Evolutionary conservation across 2,329 filamentous ascomycete genomes (phyloP).

Genomic region (Diplodia corticola): DNA sequence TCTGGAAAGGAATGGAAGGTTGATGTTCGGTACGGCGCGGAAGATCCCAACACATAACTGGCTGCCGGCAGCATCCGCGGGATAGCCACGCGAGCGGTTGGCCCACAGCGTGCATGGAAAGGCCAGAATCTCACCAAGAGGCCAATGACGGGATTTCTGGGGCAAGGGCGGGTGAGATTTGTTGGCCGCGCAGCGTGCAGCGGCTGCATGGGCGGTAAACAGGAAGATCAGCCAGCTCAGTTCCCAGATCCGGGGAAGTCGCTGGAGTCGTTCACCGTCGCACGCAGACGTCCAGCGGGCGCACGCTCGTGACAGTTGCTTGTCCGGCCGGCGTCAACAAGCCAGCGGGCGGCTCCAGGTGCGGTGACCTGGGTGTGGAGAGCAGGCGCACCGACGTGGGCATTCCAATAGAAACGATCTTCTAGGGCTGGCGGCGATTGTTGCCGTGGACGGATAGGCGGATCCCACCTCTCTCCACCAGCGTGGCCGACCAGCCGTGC

Average conservation of each 20-base stretch:
- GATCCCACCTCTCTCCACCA: constrained; percentile 17
- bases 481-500: constrained; percentile 6
- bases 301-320: not conserved
- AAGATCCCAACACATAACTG: constrained; percentile 5
- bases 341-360: not conserved
- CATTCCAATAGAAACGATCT: constrained; percentile 15
- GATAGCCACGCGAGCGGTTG: not conserved
- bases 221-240: not conserved
- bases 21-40: constrained; percentile 1
- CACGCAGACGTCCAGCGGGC: not conserved
- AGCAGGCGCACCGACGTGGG: constrained; percentile 12
- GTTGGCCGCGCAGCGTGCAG: not conserved
- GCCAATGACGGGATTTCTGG: not conserved
- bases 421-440: constrained; percentile 19
- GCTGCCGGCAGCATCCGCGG: not conserved
- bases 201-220: not conserved
- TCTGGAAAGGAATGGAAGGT: not conserved
- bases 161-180: not conserved
- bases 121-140: not conserved
- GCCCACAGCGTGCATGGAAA: not conserved
- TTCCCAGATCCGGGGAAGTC: not conserved
- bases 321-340: not conserved
- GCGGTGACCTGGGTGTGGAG: constrained; percentile 12
- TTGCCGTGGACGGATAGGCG: constrained; percentile 11
- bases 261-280: not conserved